Base-by-base conservation (phyloP, 768 basidiomycete species). In the Cystofilobasidium bisporidii region DNA sequence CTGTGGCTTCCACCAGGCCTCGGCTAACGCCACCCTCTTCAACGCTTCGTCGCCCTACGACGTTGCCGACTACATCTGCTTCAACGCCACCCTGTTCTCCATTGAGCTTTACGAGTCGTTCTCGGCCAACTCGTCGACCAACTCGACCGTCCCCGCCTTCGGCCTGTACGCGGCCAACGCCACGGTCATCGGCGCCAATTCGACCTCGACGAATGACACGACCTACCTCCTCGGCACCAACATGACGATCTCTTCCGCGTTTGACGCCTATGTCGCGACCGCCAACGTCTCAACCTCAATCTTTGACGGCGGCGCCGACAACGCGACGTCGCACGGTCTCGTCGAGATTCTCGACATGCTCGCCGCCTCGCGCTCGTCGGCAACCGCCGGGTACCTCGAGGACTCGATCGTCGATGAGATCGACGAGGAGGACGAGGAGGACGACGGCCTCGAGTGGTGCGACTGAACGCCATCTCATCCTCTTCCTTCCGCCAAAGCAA, bases 311-410 rank as follows among this genome's bases (percentile, higher is more conserved):
- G 53, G 3, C 14, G 28, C 26, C 15, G 53, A 56, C 53, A 56
- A 56, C 53, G 11, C 26, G 53, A 56, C 53, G 15, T 5, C 10
- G 28, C 30, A 18, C 18, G 53, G 10, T 15, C 53, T 56, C 8
- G 17, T 9, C 17, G 53, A 56, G 30, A 56, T 56, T 30, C 15
- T 56, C 30, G 53, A 56, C 53, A 56, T 56, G 53, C 53, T 56
- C 53, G 53, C 53, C 6, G 26, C 53, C 18, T 18, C 53, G 18
- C 53, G 53, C 18, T 56, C 53, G 28, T 1, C 53, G 28, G 28
- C 28, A 4, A 56, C 53, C 3, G 26, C 53, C 5, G 30, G 2
- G 5, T 28, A 1, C 28, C 53, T 56, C 28, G 28, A 30, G 9
- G 28, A 56, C 28, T 30, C 28, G 8, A 32, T 56, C 30, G 28